phyloP scores from a whole-genome alignment of 2,329 filamentous ascomycete genomes.

The Emergomyces africanus region DNA sequence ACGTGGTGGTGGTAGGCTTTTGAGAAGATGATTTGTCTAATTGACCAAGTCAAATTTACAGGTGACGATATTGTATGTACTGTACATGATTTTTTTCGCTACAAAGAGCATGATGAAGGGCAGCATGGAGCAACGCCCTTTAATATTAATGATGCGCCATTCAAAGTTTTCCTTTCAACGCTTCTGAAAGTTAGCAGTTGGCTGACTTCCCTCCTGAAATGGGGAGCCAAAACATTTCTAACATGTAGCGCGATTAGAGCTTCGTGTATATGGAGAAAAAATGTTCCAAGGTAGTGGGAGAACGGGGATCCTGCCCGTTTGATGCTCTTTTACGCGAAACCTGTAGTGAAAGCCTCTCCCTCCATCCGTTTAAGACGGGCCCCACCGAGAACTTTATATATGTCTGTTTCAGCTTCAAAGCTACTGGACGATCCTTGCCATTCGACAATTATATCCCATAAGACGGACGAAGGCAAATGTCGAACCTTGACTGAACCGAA shows the following conservation, averaged over 20 bases:
- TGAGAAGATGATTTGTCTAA: background rate
- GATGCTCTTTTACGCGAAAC: background rate
- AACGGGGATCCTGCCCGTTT: background rate
- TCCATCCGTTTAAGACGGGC: background rate
- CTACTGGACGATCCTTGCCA: slow-evolving; percentile 21
- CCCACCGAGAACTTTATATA: slow-evolving; percentile 7
- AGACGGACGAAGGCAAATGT: slow-evolving; percentile 16
- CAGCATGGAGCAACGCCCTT: background rate
- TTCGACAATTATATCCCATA: slow-evolving; percentile 26
- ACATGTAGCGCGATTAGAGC: no score
- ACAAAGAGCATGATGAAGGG: background rate
- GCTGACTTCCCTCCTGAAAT: no score
- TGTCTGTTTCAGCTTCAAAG: slow-evolving; percentile 8
- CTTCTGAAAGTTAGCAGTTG: no score
- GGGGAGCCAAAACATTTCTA: no score
- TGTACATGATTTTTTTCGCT: background rate
- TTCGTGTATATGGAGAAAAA: background rate
- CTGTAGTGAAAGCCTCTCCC: background rate
- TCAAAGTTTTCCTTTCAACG: no score
- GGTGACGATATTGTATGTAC: background rate
- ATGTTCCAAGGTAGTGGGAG: background rate
- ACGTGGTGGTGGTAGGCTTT: no score
- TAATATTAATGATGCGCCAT: no score
- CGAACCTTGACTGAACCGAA: slow-evolving; percentile 18
- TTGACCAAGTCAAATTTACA: background rate